Conservation (phyloP, 345 rosid genomes). For the Linum tenue region DNA sequence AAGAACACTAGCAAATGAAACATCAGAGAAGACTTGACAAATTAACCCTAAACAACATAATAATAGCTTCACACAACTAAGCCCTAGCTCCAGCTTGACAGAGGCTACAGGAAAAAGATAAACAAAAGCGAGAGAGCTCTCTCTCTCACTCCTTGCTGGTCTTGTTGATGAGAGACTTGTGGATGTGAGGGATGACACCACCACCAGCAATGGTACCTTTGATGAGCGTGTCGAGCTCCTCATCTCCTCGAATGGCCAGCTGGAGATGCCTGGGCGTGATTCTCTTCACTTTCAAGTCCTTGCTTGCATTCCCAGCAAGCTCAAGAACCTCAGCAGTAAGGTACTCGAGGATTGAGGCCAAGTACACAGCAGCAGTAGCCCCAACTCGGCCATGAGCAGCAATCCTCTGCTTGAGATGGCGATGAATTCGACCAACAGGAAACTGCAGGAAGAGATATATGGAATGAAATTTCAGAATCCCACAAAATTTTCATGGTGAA, state of each 20-base stretch:
- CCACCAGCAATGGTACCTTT: conserved; percentile 49
- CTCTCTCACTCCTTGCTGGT: conserved; percentile 47
- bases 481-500: too few species aligned
- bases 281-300: conserved; percentile 30
- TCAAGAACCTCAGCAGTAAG: conserved; percentile 29
- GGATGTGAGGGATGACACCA: conserved; percentile 89
- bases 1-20: neutral
- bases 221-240: conserved; percentile 44
- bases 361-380: conserved; percentile 29
- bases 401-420: conserved; percentile 25
- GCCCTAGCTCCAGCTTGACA: neutral
- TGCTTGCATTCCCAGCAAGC: conserved; percentile 30
- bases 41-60: conserved; percentile 6
- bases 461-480: too few species aligned
- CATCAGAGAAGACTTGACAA: conserved; percentile 4
- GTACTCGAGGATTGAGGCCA: conserved; percentile 28
- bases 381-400: conserved; percentile 24
- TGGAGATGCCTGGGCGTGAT: conserved; percentile 50
- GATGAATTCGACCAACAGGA: conserved; percentile 28
- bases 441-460: conserved; percentile 10
- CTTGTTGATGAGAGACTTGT: conserved; percentile 85
- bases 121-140: too few species aligned
- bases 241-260: conserved; percentile 53
- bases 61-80: conserved; percentile 7
- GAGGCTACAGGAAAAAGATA: too few species aligned